Base-by-base conservation (phyloP, 1,284 basidiomycete species). In the Sporisorium graminicola region DNA sequence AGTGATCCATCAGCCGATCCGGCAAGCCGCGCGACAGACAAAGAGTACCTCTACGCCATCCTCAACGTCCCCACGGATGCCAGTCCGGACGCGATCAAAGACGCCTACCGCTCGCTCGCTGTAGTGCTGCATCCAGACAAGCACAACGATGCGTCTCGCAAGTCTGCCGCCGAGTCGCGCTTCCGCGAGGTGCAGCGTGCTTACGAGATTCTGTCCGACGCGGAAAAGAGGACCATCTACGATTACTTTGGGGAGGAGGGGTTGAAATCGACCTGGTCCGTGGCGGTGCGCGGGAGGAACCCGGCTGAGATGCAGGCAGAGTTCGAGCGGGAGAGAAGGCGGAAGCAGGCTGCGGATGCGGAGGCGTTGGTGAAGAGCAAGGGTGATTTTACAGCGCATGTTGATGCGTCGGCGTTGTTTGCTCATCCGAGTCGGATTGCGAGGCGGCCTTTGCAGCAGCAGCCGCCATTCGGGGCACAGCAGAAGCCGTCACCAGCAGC, bases 51-150 rank as follows among this genome's bases (percentile, higher is more conserved):
- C 56, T 65, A 84, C 47, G 58, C 80, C 64, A 33, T 92, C 49
- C 88, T 93, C 51, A 93, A 93, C 76, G 86, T 93, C 40, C 89
- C 90, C 31, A 88, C 86, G 55, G 88, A 88, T 31, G 92, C 92
- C 0, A 89, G 90, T 2, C 88, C 90, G 55, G 86, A 87, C 59
- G 91, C 92, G 77, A 90, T 93, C 73, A 89, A 91, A 56, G 92
- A 93, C 65, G 89, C 91, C 50, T 91, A 93, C 83, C 88, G 89
- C 54, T 86, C 89, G 12, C 85, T 93, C 27, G 93, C 92, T 1
- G 82, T 93, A n/a, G 86, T 91, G n/a, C 92, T 93, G 65, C 93
- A 94, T 78, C 93, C 93, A 3, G 93, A 94, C 88, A 93, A 92
- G 81, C 92, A 94, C 72, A 88, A 87, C n/a, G 89, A 90, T 77